A percentile compares a stretch with the other conserved stretches of the same genome.
Conservation (phyloP, 2,329 filamentous ascomycete genomes). For the Fusarium sp. region DNA sequence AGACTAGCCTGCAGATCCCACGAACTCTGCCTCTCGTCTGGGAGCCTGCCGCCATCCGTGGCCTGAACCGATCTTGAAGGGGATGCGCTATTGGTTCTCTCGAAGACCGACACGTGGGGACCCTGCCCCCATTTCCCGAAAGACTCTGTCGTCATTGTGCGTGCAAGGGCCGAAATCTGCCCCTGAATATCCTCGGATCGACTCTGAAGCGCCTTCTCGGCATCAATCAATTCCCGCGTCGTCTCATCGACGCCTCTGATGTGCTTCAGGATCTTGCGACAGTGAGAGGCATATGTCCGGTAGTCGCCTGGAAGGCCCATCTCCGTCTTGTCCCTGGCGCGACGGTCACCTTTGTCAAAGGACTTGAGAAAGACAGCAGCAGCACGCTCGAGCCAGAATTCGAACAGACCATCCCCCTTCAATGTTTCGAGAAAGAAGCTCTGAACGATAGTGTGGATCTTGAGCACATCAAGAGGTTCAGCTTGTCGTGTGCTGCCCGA, state of each 20-base stretch:
- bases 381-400: constrained; percentile 42
- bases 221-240: constrained; percentile 21
- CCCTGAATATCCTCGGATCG: constrained; percentile 36
- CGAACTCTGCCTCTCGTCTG: constrained; percentile 6
- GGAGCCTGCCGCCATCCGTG: constrained; percentile 14
- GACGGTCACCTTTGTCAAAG: constrained; percentile 35
- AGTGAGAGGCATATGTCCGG: constrained; percentile 38
- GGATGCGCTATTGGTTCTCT: constrained; percentile 39
- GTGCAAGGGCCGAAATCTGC: constrained; percentile 24
- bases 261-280: constrained; percentile 38
- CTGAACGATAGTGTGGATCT: constrained; percentile 40
- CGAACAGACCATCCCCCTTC: constrained; percentile 31
- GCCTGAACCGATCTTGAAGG: constrained; percentile 29
- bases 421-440: constrained; percentile 39
- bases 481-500: constrained; percentile 21
- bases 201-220: constrained; percentile 20
- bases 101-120: constrained; percentile 42
- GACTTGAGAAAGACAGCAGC: constrained; percentile 39
- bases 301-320: constrained; percentile 41
- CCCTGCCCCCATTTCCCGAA: constrained; percentile 20
- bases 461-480: constrained; percentile 40
- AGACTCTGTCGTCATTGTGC: constrained; percentile 29
- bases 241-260: constrained; percentile 30
- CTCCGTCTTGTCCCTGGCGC: constrained; percentile 22
- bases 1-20: constrained; percentile 25